phyloP scores from a whole-genome alignment of 1,284 basidiomycete genomes.

The Coniferiporia sulphurascens region DNA sequence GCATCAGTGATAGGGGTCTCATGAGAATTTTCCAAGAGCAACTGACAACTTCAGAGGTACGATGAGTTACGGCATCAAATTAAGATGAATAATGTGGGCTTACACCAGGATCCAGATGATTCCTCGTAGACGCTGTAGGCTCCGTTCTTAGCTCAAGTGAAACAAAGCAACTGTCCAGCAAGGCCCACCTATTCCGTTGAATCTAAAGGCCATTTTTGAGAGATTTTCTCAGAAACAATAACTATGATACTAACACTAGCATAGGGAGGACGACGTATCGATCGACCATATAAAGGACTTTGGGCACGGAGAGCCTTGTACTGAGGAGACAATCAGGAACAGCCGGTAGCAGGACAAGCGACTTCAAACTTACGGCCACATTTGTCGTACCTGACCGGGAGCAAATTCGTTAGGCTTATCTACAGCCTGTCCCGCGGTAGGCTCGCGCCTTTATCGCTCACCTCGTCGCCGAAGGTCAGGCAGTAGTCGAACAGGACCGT shows the following conservation, averaged over 20 bases:
- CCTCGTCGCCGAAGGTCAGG: not conserved
- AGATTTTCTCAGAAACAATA: not conserved
- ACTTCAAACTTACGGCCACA: not conserved
- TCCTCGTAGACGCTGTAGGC: not conserved
- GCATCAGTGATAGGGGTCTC: not conserved
- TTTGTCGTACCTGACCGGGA: not conserved
- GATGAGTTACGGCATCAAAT: not conserved
- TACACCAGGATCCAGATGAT: conserved; percentile 1
- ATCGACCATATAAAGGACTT: not conserved
- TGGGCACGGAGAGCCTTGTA: not conserved
- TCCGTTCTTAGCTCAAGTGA: not conserved
- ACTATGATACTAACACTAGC: not conserved
- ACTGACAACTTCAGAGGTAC: not conserved
- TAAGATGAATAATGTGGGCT: not conserved
- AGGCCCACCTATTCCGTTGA: not conserved
- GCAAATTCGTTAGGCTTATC: not conserved
- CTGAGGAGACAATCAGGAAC: not conserved
- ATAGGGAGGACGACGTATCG: conserved; percentile 1
- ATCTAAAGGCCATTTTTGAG: not conserved
- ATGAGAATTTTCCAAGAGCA: not conserved
- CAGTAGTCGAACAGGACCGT: not conserved
- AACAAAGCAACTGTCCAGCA: not conserved
- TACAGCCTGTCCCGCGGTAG: not conserved
- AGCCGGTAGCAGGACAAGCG: not conserved
- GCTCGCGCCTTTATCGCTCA: not conserved